A percentile compares a stretch with the other conserved stretches of the same genome.
Conservation (phyloP, 192 early-diverging fungal species). For the Chytriomyces sp. region DNA sequence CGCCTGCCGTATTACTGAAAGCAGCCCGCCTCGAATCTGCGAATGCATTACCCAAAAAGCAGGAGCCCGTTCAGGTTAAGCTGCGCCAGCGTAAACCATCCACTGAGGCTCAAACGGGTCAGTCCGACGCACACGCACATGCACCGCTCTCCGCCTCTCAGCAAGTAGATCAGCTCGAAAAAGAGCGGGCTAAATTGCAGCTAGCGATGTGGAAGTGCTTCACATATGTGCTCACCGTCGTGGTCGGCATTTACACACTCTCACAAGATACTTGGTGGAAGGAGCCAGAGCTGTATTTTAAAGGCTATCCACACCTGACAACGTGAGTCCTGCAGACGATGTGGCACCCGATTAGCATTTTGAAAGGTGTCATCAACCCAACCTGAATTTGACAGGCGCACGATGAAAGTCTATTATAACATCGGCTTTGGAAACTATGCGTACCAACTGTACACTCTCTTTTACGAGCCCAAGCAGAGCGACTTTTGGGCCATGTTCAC, state of each 20-base stretch:
- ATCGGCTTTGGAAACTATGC: conserved; percentile 41
- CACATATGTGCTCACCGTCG: neutral
- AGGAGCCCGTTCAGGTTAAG: too few species aligned
- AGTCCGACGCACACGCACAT: too few species aligned
- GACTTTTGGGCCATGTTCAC: conserved; percentile 44
- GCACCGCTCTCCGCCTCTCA: neutral
- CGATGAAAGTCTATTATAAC: conserved; percentile 46
- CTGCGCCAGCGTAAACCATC: too few species aligned
- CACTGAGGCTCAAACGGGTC: too few species aligned
- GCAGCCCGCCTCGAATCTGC: too few species aligned
- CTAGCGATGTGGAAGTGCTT: conserved; percentile 23
- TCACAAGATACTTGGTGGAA: conserved; percentile 21
- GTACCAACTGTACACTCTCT: conserved; percentile 37
- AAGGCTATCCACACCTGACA: conserved; percentile 9
- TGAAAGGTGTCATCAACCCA: too few species aligned
- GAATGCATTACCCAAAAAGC: too few species aligned
- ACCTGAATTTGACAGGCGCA: too few species aligned
- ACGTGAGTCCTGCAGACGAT: too few species aligned
- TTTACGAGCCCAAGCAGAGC: conserved; percentile 37
- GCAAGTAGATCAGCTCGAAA: neutral
- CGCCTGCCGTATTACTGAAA: neutral
- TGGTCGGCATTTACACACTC: conserved; percentile 11
- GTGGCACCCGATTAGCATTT: too few species aligned
- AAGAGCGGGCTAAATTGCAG: conserved; percentile 13
- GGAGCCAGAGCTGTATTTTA: conserved; percentile 9